These are phyloP conservation scores for Peterozyma xylosa DNA, from an alignment of 805 yeast genomes.

Conservation along the genomic window DNA sequence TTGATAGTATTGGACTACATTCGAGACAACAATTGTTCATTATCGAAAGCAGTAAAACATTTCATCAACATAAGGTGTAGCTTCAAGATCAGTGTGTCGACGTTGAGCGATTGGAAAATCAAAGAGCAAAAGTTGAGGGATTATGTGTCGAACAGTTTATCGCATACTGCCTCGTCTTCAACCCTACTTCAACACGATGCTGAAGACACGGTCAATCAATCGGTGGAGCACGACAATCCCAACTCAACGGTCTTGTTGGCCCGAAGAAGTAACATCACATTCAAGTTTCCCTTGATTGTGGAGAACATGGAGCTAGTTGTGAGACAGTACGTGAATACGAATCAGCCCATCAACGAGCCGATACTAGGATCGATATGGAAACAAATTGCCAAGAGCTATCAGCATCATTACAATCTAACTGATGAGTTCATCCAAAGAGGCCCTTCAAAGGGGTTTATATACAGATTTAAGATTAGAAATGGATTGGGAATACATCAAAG, in stretches of 20 bases:
- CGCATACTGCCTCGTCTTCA: background rate
- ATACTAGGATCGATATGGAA: conserved; percentile 1
- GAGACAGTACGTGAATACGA: background rate
- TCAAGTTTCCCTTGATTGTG: conserved; percentile 7
- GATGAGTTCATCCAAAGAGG: conserved; percentile 2
- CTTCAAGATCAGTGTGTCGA: conserved; percentile 7
- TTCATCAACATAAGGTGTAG: conserved; percentile 3
- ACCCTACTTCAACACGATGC: background rate
- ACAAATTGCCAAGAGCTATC: background rate
- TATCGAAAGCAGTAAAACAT: conserved; percentile 5
- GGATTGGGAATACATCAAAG: conserved; percentile 4
- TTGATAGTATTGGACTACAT: conserved; percentile 8
- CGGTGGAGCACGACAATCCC: background rate
- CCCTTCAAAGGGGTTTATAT: conserved; percentile 7
- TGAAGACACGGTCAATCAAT: background rate
- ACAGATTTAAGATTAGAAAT: conserved; percentile 5
- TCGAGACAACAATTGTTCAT: background rate
- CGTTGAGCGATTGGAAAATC: conserved; percentile 7
- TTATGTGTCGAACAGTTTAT: background rate
- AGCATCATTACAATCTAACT: background rate
- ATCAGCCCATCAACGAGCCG: conserved; percentile 2
- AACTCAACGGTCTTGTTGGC: background rate
- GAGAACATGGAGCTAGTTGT: conserved; percentile 2
- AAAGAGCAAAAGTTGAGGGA: conserved; percentile 2
- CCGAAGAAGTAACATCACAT: background rate